Evolutionary conservation across 2,329 filamentous ascomycete genomes (phyloP), one percentile per base, ranked within the genome.

Genomic region (Zymoseptoria ardabiliae): DNA sequence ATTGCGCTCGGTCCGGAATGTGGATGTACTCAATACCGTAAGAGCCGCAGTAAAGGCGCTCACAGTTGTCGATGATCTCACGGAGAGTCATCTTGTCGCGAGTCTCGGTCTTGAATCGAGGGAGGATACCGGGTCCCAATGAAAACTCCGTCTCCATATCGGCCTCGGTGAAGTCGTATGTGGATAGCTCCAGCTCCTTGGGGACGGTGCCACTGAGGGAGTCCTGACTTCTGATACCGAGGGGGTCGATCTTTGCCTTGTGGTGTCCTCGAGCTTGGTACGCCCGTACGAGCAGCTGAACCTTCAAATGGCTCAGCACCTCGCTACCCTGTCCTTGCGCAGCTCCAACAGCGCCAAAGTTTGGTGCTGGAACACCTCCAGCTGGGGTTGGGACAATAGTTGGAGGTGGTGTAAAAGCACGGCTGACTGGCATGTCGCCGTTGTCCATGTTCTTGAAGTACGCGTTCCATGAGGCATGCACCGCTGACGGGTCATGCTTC

Each of bases 371-470:
- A 52, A 94, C 85, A 68, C 89, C 89, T 63, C 90, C 90, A 51
- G 87, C 86, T 56, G 91, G 88, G 67, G 85, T 85, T 58, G 92
- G 90, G 55, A 97, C 87, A 67, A 99, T 85, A 68, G 89, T 96
- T 17, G 94, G 94, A 53, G 94, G 94, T 66, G 94, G 92, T 66
- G 91, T 91, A 81, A 99, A 99, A 68, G 94, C 94, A 78, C 96
- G 90, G 64, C 93, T 94, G 74, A 96, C 91, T 73, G 93, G 93
- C 91, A 99, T 97, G 72, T 94, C 90, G 75, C 94, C 94, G 67
- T 86, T 89, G 81, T 99, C 94, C 89, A 99, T 97, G 80, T 99
- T 99, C 80, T 87, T 90, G 84, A 99, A 99, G 84, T 99, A 99
- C 74, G 95, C 87, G 80, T 96, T 93, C 94, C 94, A 99, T 75